Base-by-base conservation (phyloP, 352 stramenopile species). In the Phytophthora podocarpi region DNA sequence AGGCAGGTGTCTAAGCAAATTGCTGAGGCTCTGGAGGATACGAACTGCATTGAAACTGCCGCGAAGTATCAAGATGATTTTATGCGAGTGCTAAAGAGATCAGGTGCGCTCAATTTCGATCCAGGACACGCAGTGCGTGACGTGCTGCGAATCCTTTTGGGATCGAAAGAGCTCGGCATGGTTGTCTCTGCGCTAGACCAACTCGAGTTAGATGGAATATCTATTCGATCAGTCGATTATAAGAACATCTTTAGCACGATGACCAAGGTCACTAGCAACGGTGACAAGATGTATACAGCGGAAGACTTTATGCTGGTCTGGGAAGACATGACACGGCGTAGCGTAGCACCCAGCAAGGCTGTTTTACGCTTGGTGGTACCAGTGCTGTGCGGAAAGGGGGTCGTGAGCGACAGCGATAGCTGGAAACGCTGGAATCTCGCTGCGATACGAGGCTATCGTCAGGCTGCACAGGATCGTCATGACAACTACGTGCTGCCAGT, bases 271-370 rank as follows among this genome's bases (percentile, higher is more conserved):
- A 69, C 53, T 28, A 40, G 24, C 13, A 21, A 24, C 2, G 20
- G 50, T 46, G 54, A 10, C 5, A 16, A 54, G 0, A 16, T 58
- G 31, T 85, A 74, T 60, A 53, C 46, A 20, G 62, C 37, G 0
- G 47, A 67, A 15, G 74, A 81, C 18, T 80, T 87, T 37, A 71
- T 74, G 15, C 16, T 39, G 23, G 51, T 90, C 11, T 83, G 74
- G 55, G 42, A 77, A 16, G 70, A 79, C 21, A 88, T 90, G 68
- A 28, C 16, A 2, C 43, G 54, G 27, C 74, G 72, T 18, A 66
- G 40, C 11, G 59, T 88, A 26, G 20, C 27, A 6, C 61, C 79
- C 1, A 84, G 54, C n/a, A 81, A 76, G 28, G 40, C 64, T 7
- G 37, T 69, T 11, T 35, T 82, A 40, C 74, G 66, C 11, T 18